Conservation (phyloP, 257 asterid genomes). For the Capsicum rhomboideum region DNA sequence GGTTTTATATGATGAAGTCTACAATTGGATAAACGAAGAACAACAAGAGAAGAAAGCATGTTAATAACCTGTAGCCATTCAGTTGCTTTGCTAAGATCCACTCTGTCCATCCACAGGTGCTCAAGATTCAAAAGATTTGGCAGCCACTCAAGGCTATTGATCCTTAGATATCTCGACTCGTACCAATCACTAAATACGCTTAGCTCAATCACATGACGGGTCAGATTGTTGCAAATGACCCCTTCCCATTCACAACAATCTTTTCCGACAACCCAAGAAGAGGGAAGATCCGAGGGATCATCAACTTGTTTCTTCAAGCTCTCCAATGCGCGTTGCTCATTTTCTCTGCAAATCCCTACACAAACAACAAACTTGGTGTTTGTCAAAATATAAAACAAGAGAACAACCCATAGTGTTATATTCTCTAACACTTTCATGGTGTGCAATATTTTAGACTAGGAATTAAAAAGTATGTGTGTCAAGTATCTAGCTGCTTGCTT, state of each 20-base stretch:
- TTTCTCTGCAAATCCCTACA: neutral
- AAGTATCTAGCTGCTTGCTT: neutral
- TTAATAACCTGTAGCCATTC: neutral
- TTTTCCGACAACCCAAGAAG: neutral
- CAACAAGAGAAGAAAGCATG: neutral
- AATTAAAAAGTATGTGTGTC: neutral
- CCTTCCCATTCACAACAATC: neutral
- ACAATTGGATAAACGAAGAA: neutral
- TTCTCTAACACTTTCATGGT: neutral
- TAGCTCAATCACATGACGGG: neutral
- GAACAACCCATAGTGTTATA: neutral
- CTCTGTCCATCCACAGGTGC: neutral
- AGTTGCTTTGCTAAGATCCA: neutral
- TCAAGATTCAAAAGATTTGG: neutral
- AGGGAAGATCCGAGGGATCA: neutral
- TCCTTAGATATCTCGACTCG: neutral
- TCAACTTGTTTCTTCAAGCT: neutral
- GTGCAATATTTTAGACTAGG: neutral
- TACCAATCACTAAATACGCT: neutral
- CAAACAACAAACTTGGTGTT: neutral
- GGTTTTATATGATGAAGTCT: neutral
- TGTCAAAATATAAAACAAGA: neutral
- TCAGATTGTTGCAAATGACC: neutral
- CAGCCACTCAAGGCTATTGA: neutral
- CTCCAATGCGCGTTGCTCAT: neutral